Conservation (phyloP, 306 rosid genomes). For the Parietaria judaica region DNA sequence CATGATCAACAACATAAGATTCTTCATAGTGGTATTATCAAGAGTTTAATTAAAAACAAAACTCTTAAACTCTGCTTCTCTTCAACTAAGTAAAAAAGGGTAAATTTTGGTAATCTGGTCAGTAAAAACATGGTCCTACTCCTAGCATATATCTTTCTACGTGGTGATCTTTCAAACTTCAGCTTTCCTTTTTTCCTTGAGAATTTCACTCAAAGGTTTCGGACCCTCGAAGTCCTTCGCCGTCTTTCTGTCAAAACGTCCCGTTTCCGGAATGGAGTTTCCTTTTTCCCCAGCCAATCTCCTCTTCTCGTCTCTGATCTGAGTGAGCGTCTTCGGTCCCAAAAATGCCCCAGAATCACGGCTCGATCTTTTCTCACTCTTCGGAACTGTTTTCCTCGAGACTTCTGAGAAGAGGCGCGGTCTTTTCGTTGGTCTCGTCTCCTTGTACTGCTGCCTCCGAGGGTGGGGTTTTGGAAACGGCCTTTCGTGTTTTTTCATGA, state of each 20-base stretch:
- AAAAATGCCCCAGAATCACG: slow-evolving; percentile 32
- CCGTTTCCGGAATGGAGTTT: slow-evolving; percentile 5
- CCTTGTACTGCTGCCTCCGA: slow-evolving; percentile 30
- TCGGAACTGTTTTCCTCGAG: slow-evolving; percentile 33
- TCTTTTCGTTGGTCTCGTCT: slow-evolving; percentile 27
- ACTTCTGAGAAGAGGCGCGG: slow-evolving; percentile 25
- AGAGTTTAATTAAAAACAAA: slow-evolving; percentile 4
- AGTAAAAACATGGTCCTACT: neutral
- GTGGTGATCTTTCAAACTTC: slow-evolving; percentile 14
- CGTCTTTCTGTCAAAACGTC: slow-evolving; percentile 2
- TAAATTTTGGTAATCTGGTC: neutral
- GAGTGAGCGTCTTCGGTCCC: slow-evolving; percentile 70
- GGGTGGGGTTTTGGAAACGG: slow-evolving; percentile 38
- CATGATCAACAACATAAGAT: slow-evolving; percentile 6
- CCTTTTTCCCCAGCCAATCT: slow-evolving; percentile 22
- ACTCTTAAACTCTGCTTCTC: slow-evolving; percentile 14
- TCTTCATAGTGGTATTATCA: neutral
- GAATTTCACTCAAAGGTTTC: slow-evolving; percentile 54
- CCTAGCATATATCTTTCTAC: slow-evolving; percentile 21
- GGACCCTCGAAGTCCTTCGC: slow-evolving; percentile 50
- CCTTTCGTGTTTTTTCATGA: slow-evolving; percentile 26
- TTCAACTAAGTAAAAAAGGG: slow-evolving; percentile 15
- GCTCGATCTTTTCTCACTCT: slow-evolving; percentile 23
- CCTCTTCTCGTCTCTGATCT: slow-evolving; percentile 58
- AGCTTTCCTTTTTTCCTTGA: slow-evolving; percentile 39